Evolutionary conservation across 495 filamentous ascomycete genomes (phyloP), one percentile per base, ranked within the genome.

Genomic region (Aspergillus nidulans): DNA sequence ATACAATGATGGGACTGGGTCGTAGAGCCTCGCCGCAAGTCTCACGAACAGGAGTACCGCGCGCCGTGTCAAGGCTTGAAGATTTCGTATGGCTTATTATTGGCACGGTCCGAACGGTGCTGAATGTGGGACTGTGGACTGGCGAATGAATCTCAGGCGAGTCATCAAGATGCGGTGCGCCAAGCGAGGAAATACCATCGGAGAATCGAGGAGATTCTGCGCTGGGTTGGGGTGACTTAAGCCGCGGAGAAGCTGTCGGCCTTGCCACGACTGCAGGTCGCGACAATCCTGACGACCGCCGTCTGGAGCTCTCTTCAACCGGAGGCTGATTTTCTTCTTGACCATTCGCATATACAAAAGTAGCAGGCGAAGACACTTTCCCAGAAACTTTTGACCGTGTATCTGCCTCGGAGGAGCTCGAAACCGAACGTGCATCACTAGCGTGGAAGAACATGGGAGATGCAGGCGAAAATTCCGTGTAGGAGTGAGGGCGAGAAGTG

Each of bases 391-490:
- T 63, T 34, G 64, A 65, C 25, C 69, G 67, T 46, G 56, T 39
- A 23, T 69, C 64, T 15, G 54, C 43, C 28, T 74, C 67, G 8
- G 67, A 64, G 24, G 62, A 59, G 45, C 53, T 25, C 30, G 55
- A 58, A 16, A 58, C 47, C 12, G 75, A 70, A 56, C 81, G 83
- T n/a, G 78, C 83, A 55, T 89, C 85, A 60, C 80, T 82, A 7
- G 87, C 88, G 69, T 88, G 86, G 63, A 92, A 91, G 72, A 92
- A 91, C 68, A 85, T 86, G 26, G 85, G 81, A 4, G 81, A 64
- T 6, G 45, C 57, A 1, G 66, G 46, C 0, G 63, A 53, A 38
- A 60, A 40, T 10, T 73, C 72, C 4, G 63, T 67, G n/a, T 66
- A 66, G 0, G 72, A 71, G 38, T 62, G 66, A 4, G 67, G 66